These are phyloP conservation scores for Moniliophthora roreri DNA, from an alignment of 1,284 basidiomycete species.

Conservation along the genomic window DNA sequence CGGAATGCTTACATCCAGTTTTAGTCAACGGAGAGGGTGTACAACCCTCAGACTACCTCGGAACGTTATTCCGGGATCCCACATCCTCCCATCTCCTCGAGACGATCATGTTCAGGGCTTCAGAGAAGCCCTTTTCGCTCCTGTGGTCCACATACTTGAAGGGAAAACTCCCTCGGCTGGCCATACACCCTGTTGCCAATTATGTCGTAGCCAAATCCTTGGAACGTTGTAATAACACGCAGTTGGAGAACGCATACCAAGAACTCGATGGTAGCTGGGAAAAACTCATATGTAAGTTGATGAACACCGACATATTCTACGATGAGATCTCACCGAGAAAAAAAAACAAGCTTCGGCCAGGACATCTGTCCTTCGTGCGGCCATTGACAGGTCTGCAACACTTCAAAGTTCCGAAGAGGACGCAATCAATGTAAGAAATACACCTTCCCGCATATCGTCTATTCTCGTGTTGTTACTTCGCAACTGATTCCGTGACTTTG, in stretches of 20 bases:
- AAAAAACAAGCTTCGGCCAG: not conserved
- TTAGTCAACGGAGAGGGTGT: slow-evolving; percentile 31
- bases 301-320: slow-evolving; percentile 46
- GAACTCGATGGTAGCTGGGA: slow-evolving; percentile 60
- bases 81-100: slow-evolving; percentile 89
- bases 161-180: slow-evolving; percentile 69
- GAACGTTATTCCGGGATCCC: slow-evolving; percentile 78
- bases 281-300: slow-evolving; percentile 46
- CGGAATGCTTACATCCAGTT: slow-evolving; percentile 26
- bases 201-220: slow-evolving; percentile 85
- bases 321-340: slow-evolving; percentile 19
- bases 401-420: slow-evolving; percentile 43
- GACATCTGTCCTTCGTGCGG: slow-evolving; percentile 6
- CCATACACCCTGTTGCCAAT: slow-evolving; percentile 87
- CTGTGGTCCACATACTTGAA: slow-evolving; percentile 82
- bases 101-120: slow-evolving; percentile 65
- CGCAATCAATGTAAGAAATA: slow-evolving; percentile 44
- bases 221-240: slow-evolving; percentile 51
- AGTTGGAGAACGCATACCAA: slow-evolving; percentile 44
- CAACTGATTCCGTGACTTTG: not conserved
- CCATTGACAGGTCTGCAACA: slow-evolving; percentile 64
- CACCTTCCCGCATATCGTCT: slow-evolving; percentile 6
- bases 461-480: no score
- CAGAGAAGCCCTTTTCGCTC: slow-evolving; percentile 58
- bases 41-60: slow-evolving; percentile 72